Evolutionary conservation across 2,329 filamentous ascomycete genomes (phyloP), one percentile per base, ranked within the genome.

Genomic region (Fusarium tricinctum): DNA sequence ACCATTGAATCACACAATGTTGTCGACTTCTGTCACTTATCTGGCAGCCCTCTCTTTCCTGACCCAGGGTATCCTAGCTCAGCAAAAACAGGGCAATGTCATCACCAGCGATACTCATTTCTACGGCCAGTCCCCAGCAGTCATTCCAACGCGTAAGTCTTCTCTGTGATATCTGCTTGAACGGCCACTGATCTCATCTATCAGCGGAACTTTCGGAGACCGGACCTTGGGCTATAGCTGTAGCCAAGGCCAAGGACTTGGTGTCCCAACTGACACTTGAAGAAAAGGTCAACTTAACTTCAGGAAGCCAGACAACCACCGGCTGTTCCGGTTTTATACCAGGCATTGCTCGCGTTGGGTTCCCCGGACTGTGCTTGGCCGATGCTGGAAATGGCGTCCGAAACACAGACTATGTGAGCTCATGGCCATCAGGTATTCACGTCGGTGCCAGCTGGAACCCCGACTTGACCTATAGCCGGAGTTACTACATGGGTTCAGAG

Each of bases 201-300:
- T 1, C 4, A 48, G 59, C 59, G 4, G 38, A 63, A 13, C 59
- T 63, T 19, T 22, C 28, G 0, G 43, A 63, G 5, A 33, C 32
- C 1, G 59, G 59, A 10, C 23, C 58, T 4, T 64, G 61, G 61
- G 40, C 51, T 0, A 7, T 13, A 1, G 58, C 61, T 1, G 23
- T 63, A 6, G 17, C 39, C 14, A 64, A 63, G 8, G 61, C 61
- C 0, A 50, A 58, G 13, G 28, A 30, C 1, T 7, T 64, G 5
- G 61, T 63, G 0, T 45, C 58, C 0, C 44, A 64, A 3, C 28
- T 64, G 20, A 64, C 61, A 1, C 58, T 64, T 4, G 51, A 63
- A 19, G 61, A 64, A n/a, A 64, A 64, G 13, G 61, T 64, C 30
- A 64, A 64, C 51, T 9, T 64, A n/a, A 64, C 61, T 6, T 30